A percentile compares a stretch with the other conserved stretches of the same genome.
These are phyloP conservation scores for Fusarium multiceps DNA, from an alignment of 2,329 filamentous ascomycete genomes.

Conservation along the genomic window DNA sequence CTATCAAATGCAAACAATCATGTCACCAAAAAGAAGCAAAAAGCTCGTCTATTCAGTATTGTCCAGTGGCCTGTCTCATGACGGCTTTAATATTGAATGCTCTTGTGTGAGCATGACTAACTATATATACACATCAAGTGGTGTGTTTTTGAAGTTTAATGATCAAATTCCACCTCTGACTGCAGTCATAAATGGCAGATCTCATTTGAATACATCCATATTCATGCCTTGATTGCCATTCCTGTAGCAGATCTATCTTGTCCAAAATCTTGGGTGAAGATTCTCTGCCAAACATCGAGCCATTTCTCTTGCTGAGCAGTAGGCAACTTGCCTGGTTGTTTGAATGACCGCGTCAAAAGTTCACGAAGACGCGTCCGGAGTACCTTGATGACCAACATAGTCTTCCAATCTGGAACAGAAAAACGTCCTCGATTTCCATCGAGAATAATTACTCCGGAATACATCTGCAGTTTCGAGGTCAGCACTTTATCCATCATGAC, in stretches of 20 bases:
- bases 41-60: background rate
- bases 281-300: constrained; percentile 78
- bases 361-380: constrained; percentile 80
- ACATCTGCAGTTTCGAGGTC: constrained; percentile 67
- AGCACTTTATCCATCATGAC: background rate
- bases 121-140: background rate
- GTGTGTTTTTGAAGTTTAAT: background rate
- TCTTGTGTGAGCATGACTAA: background rate
- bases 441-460: constrained; percentile 85
- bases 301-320: constrained; percentile 77
- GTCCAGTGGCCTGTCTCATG: background rate
- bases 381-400: constrained; percentile 87
- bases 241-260: constrained; percentile 48
- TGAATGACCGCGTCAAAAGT: constrained; percentile 77
- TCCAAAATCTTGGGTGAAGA: constrained; percentile 69
- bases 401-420: constrained; percentile 87
- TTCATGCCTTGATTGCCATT: constrained; percentile 47
- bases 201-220: constrained; percentile 1
- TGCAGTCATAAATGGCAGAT: background rate
- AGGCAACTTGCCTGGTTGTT: constrained; percentile 70
- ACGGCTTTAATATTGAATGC: background rate
- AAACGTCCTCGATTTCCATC: constrained; percentile 91
- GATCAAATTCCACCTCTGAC: background rate
- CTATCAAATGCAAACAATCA: constrained; percentile 1
- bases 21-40: background rate